These are phyloP conservation scores for Kodamaea plutei DNA, from an alignment of 1,139 yeast genomes.

Conservation along the genomic window DNA sequence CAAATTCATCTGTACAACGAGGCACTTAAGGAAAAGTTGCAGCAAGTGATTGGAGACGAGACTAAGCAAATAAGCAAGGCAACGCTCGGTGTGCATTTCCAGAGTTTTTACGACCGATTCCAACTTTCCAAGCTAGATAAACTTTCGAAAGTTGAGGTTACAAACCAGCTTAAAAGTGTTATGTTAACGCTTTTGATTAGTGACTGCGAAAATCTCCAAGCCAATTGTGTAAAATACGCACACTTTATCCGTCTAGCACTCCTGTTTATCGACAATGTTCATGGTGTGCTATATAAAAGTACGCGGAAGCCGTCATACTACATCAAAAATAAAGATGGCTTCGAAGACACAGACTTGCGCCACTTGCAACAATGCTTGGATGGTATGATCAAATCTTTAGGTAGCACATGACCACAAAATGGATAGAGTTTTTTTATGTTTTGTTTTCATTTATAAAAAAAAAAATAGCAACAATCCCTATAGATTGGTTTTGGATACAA, in stretches of 20 bases:
- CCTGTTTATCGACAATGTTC: slow-evolving; percentile 28
- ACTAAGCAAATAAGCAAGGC: slow-evolving; percentile 5
- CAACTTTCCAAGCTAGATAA: slow-evolving; percentile 26
- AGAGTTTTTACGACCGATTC: slow-evolving; percentile 22
- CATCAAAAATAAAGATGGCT: slow-evolving; percentile 9
- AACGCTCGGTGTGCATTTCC: slow-evolving; percentile 17
- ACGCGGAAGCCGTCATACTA: slow-evolving; percentile 13
- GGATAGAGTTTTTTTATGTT: neutral
- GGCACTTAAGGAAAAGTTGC: slow-evolving; percentile 6
- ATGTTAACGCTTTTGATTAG: slow-evolving; percentile 31
- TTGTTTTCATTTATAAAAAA: too few species aligned
- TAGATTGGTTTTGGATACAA: too few species aligned
- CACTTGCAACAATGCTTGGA: slow-evolving; percentile 19
- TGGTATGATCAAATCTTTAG: slow-evolving; percentile 16
- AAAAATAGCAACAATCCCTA: too few species aligned
- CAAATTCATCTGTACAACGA: slow-evolving; percentile 8
- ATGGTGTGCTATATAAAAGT: slow-evolving; percentile 16
- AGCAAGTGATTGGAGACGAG: slow-evolving; percentile 10
- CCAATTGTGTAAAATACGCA: slow-evolving; percentile 23
- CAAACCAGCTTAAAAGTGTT: slow-evolving; percentile 29
- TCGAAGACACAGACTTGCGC: slow-evolving; percentile 10
- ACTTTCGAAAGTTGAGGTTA: slow-evolving; percentile 23
- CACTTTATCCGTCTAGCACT: slow-evolving; percentile 21
- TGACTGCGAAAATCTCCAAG: slow-evolving; percentile 25
- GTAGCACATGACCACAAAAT: slow-evolving; percentile 1